Percentiles rank a stretch among this genome's conserved stretches.
These are phyloP conservation scores for Agarophyton chilense DNA, from an alignment of 23 red algal genomes.

Conservation along the genomic window DNA sequence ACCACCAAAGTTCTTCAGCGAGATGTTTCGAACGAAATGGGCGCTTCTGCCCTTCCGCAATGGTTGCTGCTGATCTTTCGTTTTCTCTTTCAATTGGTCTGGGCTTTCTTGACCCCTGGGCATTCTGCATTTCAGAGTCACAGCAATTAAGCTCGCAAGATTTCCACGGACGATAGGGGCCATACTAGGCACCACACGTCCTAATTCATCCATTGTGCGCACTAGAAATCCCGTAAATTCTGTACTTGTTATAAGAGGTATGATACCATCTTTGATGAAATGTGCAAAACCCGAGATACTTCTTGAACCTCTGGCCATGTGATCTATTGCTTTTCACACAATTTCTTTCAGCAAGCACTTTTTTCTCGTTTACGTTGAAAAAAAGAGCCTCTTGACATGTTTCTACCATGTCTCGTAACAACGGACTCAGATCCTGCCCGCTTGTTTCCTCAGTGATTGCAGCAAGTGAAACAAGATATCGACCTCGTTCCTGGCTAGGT, in stretches of 20 bases:
- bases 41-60: neutral
- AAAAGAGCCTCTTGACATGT: slow-evolving; percentile 65
- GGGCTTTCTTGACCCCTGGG: neutral
- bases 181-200: slow-evolving; percentile 21
- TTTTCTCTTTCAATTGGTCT: neutral
- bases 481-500: slow-evolving; percentile 48
- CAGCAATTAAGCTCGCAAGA: slow-evolving; percentile 55
- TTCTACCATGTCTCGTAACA: slow-evolving; percentile 66
- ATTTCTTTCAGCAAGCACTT: slow-evolving; percentile 8
- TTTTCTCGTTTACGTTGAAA: neutral
- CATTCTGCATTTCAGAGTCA: slow-evolving; percentile 36
- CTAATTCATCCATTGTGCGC: slow-evolving; percentile 28
- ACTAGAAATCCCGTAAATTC: slow-evolving; percentile 57
- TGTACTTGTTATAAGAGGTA: slow-evolving; percentile 18
- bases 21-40: neutral
- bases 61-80: neutral
- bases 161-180: slow-evolving; percentile 9
- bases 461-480: slow-evolving; percentile 71
- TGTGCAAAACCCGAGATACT: slow-evolving; percentile 43
- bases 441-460: slow-evolving; percentile 65
- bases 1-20: neutral
- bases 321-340: slow-evolving; percentile 29
- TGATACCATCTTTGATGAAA: slow-evolving; percentile 22
- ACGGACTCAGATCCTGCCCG: neutral
- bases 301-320: slow-evolving; percentile 34